Conservation (phyloP, 768 basidiomycete genomes). For the Baorangia bicolor region DNA sequence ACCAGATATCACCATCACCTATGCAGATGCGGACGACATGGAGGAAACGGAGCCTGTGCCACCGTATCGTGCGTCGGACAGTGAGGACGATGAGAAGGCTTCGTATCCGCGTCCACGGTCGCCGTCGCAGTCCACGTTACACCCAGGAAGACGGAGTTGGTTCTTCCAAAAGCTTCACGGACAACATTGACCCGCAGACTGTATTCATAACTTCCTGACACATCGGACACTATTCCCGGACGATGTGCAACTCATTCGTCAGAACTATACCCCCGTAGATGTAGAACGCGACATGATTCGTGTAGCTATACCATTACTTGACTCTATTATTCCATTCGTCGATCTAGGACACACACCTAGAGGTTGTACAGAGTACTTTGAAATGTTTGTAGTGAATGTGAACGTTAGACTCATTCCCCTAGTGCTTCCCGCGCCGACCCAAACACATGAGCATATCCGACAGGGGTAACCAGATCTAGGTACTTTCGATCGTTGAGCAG, state of each 20-base stretch:
- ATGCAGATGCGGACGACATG: slow-evolving; percentile 16
- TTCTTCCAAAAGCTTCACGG: slow-evolving; percentile 14
- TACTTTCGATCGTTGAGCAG: neutral
- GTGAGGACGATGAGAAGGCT: slow-evolving; percentile 15
- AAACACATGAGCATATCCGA: neutral
- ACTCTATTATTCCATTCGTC: neutral
- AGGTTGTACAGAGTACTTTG: neutral
- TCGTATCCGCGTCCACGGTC: neutral
- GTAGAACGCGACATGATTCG: neutral
- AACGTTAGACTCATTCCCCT: neutral
- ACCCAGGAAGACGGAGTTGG: slow-evolving; percentile 8
- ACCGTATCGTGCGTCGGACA: slow-evolving; percentile 29
- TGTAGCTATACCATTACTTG: slow-evolving; percentile 1
- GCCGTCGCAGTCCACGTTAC: neutral
- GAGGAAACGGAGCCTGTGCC: slow-evolving; percentile 34
- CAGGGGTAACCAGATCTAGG: neutral
- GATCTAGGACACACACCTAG: neutral
- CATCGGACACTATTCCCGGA: neutral
- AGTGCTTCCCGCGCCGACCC: neutral
- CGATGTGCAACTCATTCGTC: too few species aligned
- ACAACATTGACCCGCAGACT: neutral
- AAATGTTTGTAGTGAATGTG: too few species aligned
- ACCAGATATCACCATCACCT: slow-evolving; percentile 32
- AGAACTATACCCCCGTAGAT: neutral
- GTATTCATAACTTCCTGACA: neutral